A percentile compares a stretch with the other conserved stretches of the same genome.
These are phyloP conservation scores for Phialophora expanda DNA, from an alignment of 2,329 filamentous ascomycete species.

Conservation along the genomic window DNA sequence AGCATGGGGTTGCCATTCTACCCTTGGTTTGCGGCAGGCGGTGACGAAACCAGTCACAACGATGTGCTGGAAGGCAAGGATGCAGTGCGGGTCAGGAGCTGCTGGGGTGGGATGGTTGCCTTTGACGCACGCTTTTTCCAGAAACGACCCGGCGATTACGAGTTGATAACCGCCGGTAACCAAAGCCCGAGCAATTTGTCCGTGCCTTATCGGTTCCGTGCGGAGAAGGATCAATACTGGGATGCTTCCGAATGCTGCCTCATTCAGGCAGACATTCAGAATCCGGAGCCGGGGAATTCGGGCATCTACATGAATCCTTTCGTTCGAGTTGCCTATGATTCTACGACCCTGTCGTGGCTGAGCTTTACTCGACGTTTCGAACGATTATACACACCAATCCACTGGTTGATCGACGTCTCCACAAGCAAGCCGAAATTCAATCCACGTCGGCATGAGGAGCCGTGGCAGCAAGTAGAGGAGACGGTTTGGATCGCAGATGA, in stretches of 20 bases:
- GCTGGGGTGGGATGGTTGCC: slow-evolving; percentile 76
- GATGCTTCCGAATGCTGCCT: slow-evolving; percentile 71
- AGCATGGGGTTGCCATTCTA: slow-evolving; percentile 72
- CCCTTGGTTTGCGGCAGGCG: slow-evolving; percentile 68
- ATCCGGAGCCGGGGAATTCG: slow-evolving; percentile 50
- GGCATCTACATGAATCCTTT: slow-evolving; percentile 77
- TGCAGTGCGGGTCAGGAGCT: slow-evolving; percentile 71
- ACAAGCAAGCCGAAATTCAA: slow-evolving; percentile 65
- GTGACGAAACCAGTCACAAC: slow-evolving; percentile 60
- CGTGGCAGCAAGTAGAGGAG: slow-evolving; percentile 57
- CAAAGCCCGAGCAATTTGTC: slow-evolving; percentile 37
- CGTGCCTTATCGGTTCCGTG: slow-evolving; percentile 58
- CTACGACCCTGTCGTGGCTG: slow-evolving; percentile 63
- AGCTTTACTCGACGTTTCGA: slow-evolving; percentile 68
- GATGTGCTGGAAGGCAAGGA: slow-evolving; percentile 65
- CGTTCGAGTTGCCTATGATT: slow-evolving; percentile 72
- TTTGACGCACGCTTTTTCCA: slow-evolving; percentile 57
- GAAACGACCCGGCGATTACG: slow-evolving; percentile 23
- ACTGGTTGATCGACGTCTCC: slow-evolving; percentile 63
- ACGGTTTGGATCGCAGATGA: slow-evolving; percentile 50
- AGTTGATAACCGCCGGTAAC: slow-evolving; percentile 30
- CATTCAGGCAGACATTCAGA: slow-evolving; percentile 57
- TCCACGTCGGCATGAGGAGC: slow-evolving; percentile 63
- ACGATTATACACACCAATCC: slow-evolving; percentile 64
- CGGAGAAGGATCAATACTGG: slow-evolving; percentile 63